Base-by-base conservation (phyloP, 2,329 filamentous ascomycete genomes). In the Colletotrichum sansevieriae region DNA sequence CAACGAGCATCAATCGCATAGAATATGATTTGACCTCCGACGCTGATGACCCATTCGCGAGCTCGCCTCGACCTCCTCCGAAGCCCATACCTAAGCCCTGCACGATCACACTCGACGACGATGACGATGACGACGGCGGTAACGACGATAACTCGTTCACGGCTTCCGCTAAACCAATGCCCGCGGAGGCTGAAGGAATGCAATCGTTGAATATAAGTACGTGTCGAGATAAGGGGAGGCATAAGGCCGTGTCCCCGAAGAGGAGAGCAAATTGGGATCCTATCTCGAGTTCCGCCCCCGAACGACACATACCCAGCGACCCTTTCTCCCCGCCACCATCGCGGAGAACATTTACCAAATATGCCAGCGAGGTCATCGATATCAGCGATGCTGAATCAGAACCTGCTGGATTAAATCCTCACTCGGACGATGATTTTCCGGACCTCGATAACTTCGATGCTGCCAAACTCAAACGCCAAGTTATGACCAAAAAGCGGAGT, bases 241-340 rank as follows among this genome's bases (percentile, higher is more conserved):
- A 58, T 13, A 68, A 62, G 29, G 46, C 64, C 2, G 74, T 68
- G 15, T 51, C 71, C 6, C 66, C 74, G 5, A 78, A 71, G 52
- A 64, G 73, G 20, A 72, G 75, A 4, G 74, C 73, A 3, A 75
- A 76, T 0, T 85, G 83, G 83, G 84, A 86, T 72, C 84, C 83
- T 0, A 87, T 87, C 58, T 87, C 85, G 0, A 87, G 85, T 73
- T 87, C 84, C 1, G 84, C 84, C 4, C 85, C 84, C 1, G 81
- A 85, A 52, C 65, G 66, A 3, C 49, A 56, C 1, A 2, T 33
- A 6, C 55, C 63, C 5, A 44, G 41, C 15, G 62, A 67, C 10
- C 63, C 62, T 1, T 59, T 73, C 12, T 72, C 70, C 4, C 56
- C 68, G 4, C 58, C 58, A 4, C 57, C 60, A 15, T 29, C 68